A percentile compares a stretch with the other conserved stretches of the same genome.
Conservation (phyloP, 768 basidiomycete species). For the Termitomyces eurrhizus region DNA sequence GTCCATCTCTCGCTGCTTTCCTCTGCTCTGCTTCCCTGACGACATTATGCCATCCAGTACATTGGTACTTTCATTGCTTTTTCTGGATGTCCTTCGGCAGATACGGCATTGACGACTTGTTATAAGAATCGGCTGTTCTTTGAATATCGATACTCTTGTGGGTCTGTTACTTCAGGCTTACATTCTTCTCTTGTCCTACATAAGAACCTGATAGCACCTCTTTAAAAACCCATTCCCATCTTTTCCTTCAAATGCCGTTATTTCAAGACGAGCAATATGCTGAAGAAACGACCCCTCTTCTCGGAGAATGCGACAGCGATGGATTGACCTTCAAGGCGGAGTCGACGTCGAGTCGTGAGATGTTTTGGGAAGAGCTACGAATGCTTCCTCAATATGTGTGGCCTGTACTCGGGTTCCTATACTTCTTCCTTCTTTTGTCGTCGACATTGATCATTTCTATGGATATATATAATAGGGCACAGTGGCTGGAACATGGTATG, state of each 20-base stretch:
- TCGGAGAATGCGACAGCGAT: not conserved
- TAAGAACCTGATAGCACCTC: not conserved
- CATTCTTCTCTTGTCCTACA: not conserved
- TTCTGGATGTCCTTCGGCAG: not conserved
- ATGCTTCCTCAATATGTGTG: conserved; percentile 8
- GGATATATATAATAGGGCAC: not conserved
- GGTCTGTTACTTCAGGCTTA: not conserved
- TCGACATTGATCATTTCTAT: not conserved
- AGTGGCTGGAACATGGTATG: conserved; percentile 65
- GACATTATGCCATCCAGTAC: not conserved
- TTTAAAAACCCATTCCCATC: not conserved
- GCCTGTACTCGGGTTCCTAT: conserved; percentile 10
- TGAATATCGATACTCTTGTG: not conserved
- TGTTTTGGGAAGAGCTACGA: conserved; percentile 13
- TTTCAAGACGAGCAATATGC: not conserved
- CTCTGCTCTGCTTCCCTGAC: not conserved
- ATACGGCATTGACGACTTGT: not conserved
- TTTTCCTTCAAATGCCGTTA: not conserved
- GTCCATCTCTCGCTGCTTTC: not conserved
- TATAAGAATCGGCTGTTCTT: not conserved
- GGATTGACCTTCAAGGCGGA: not conserved
- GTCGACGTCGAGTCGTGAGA: not conserved
- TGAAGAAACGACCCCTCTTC: not conserved
- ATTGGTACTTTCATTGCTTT: not conserved
- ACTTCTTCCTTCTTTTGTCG: no score